Conservation (phyloP, 345 rosid species). For the Eucalyptus pauciflora region DNA sequence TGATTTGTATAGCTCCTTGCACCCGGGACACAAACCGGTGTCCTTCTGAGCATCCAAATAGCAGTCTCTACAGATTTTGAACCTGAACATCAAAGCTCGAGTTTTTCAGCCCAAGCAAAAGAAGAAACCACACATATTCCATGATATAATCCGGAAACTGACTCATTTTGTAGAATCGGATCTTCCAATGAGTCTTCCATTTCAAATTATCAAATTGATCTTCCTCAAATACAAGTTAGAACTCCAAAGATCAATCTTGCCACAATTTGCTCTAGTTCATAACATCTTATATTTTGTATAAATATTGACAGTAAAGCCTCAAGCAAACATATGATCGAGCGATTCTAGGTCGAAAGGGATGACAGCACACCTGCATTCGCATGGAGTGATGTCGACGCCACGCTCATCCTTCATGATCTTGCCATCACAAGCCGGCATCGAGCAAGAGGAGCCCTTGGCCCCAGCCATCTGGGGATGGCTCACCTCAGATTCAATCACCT, state of each 20-base stretch:
- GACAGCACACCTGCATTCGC: conserved; percentile 64
- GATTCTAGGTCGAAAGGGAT: not conserved
- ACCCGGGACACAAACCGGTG: conserved; percentile 75
- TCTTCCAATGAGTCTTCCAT: not conserved
- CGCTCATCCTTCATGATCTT: conserved; percentile 89
- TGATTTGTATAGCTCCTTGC: conserved; percentile 72
- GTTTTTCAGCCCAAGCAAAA: not conserved
- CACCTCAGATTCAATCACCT: conserved; percentile 93
- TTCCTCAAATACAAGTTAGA: not conserved
- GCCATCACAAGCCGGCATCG: conserved; percentile 92
- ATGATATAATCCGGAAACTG: not conserved
- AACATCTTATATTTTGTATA: too few relatives aligned
- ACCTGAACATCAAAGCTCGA: conserved; percentile 20
- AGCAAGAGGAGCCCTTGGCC: conserved; percentile 68
- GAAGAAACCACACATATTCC: not conserved
- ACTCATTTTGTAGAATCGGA: not conserved
- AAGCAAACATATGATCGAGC: not conserved
- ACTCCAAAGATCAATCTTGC: not conserved
- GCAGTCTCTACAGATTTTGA: conserved; percentile 93
- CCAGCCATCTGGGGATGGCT: conserved; percentile 96
- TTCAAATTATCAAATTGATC: not conserved
- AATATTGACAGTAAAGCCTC: not conserved
- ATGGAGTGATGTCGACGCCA: conserved; percentile 71
- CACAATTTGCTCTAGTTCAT: not conserved
- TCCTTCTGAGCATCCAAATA: conserved; percentile 87